Base-by-base conservation (phyloP, 176 grass and related monocot genomes). In the Chloris gayana region DNA sequence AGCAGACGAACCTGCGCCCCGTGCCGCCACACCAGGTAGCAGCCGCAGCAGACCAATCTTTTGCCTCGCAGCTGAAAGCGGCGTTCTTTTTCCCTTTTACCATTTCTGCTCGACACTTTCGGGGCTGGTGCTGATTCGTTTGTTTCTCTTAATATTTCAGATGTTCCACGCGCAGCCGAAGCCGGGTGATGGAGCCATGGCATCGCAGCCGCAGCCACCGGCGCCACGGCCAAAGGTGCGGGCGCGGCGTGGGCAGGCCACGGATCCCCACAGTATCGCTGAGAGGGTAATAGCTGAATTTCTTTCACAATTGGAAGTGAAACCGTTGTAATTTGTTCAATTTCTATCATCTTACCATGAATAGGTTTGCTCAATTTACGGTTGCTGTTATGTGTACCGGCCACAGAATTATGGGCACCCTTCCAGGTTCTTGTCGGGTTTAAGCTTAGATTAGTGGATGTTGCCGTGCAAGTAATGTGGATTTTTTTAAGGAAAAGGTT, bases 251-350 rank as follows among this genome's bases (percentile, higher is more conserved):
- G 93, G 93, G 17, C 93, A 97, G 67, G 93, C 90, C 12, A 97
- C 93, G 2, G 93, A 97, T 76, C 93, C 93, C 69, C 93, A 97
- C 87, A 97, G 93, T 35, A 97, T 97, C 11, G 93, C 93, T 1
- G 93, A 97, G 80, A 78, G 93, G 81, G 90, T 94, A 84, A 69
- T 67, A 64, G 29, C 74, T 66, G 34, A 31, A n/a, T n/a, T n/a
- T n/a, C 12, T 11, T 31, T 12, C 60, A 22, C 14, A 22, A 5
- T 41, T 73, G 34, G 31, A 1, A 42, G 1, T n/a, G n/a, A n/a
- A 74, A 33, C n/a, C 19, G 18, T n/a, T 39, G 31, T 64, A 6
- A 9, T 73, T 38, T 39, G 35, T n/a, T 7, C 6, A 37, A 12
- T 22, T 29, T 15, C 0, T 35, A 60, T 60, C 26, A 14, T 67